These are phyloP conservation scores for Eimeria tenella DNA, from an alignment of 169 alveolate genomes.

Conservation along the genomic window DNA sequence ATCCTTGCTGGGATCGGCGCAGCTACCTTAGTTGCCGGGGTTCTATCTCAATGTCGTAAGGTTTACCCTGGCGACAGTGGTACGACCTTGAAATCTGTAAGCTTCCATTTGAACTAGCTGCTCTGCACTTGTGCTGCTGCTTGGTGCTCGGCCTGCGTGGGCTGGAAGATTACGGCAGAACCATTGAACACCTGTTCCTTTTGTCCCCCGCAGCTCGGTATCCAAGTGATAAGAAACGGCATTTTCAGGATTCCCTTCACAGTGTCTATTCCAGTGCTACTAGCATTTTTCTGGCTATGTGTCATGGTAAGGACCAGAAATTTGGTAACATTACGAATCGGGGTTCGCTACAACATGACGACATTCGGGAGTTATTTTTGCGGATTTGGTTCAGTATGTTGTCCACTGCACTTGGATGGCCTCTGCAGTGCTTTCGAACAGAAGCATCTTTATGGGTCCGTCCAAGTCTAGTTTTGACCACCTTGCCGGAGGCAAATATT, in stretches of 20 bases:
- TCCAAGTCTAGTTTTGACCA: background rate
- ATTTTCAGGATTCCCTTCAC: conserved; percentile 51
- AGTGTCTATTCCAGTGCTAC: conserved; percentile 64
- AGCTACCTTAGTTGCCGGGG: conserved; percentile 87
- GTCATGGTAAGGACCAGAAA: conserved; percentile 42
- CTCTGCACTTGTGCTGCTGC: background rate
- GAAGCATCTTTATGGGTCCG: conserved; percentile 92
- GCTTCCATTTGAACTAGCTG: background rate
- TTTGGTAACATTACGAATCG: background rate
- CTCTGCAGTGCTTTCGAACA: conserved; percentile 95
- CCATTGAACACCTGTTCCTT: background rate
- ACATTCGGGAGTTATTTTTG: background rate
- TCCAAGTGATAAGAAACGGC: background rate
- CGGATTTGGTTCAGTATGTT: conserved; percentile 82
- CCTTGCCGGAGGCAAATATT: background rate
- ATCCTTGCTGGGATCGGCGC: conserved; percentile 96
- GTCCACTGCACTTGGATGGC: conserved; percentile 94
- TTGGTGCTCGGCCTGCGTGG: background rate
- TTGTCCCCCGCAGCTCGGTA: conserved; percentile 33
- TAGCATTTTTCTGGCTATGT: conserved; percentile 68
- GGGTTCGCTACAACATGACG: background rate
- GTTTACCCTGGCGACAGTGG: background rate
- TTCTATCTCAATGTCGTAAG: background rate
- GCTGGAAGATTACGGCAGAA: background rate
- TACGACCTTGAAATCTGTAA: background rate